Evolutionary conservation across 805 yeast species (phyloP), one percentile per base, ranked within the genome.

Genomic region (Teunomyces funiuensis): DNA sequence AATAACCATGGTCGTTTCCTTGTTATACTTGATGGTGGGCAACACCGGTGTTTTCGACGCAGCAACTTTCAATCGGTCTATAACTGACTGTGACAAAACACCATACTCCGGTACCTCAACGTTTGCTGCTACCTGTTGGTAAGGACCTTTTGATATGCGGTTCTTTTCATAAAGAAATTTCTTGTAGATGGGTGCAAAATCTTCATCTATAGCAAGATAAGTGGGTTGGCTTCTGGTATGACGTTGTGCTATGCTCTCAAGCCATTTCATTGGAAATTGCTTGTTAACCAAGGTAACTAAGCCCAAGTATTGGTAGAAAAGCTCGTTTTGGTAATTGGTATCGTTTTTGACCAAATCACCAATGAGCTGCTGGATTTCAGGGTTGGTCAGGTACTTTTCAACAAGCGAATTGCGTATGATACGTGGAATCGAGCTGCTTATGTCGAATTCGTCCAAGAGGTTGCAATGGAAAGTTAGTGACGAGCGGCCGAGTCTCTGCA

Each of bases 291-390:
- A 8, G n/a, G 16, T 36, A 6, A 40, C 22, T 26, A 26, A 28
- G 3, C 46, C 46, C 22, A 43, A 23, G 22, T 36, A 43, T 28
- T 43, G 46, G 28, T 36, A 37, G 7, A 43, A 28, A 13, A 39
- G 14, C 13, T 33, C 30, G 3, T 19, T 33, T 16, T 23, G 30
- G 20, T 22, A 31, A 14, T 11, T 11, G 10, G 18, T 20, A 22
- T 38, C 42, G 13, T 25, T n/a, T 5, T 36, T 31, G 9, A 38
- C 30, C 17, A 28, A 28, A 11, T 27, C 23, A 10, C 16, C 34
- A 5, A 42, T 6, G 10, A 20, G 14, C 14, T 13, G 22, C 22
- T 38, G 39, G n/a, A 29, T 30, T 6, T 16, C 10, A 6, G 11
- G 10, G 18, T 22, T 18, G 11, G 27, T 22, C 28, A 34, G 27